phyloP scores from a whole-genome alignment of 352 stramenopile species.

The Phytopythium oedochilum region DNA sequence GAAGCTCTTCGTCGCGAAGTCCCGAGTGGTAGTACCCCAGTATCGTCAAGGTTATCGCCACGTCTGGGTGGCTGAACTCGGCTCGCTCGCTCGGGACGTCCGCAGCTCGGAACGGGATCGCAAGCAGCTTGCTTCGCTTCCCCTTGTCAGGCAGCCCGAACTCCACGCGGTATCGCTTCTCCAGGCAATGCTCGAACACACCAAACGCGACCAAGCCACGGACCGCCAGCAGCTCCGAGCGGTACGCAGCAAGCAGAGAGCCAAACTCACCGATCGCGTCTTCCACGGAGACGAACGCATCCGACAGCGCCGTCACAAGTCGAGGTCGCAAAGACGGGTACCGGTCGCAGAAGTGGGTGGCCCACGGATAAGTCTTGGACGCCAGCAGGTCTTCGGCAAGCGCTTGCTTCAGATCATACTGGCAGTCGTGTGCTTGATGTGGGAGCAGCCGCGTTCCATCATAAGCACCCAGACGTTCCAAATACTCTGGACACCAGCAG shows the following conservation, averaged over 20 bases:
- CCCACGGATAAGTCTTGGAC: slow-evolving; percentile 65
- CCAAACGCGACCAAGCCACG: slow-evolving; percentile 73
- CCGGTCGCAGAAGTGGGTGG: slow-evolving; percentile 21
- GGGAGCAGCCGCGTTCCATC: slow-evolving; percentile 36
- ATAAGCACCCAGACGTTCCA: slow-evolving; percentile 27
- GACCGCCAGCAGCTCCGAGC: slow-evolving; percentile 48
- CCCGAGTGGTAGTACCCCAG: slow-evolving; percentile 85
- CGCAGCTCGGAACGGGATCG: slow-evolving; percentile 81
- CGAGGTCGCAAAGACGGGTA: slow-evolving; percentile 2
- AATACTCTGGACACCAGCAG: slow-evolving; percentile 19
- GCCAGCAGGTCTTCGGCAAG: slow-evolving; percentile 62
- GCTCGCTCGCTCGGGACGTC: slow-evolving; percentile 77
- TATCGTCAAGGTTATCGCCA: slow-evolving; percentile 75
- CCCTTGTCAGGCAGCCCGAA: slow-evolving; percentile 54
- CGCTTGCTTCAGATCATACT: slow-evolving; percentile 24
- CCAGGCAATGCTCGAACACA: slow-evolving; percentile 75
- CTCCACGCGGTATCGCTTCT: slow-evolving; percentile 81
- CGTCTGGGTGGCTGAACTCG: slow-evolving; percentile 89
- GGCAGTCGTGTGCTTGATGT: slow-evolving; percentile 12
- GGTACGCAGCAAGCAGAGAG: slow-evolving; percentile 17
- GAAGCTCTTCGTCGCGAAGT: slow-evolving; percentile 44
- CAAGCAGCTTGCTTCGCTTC: slow-evolving; percentile 58
- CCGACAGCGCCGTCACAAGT: slow-evolving; percentile 31
- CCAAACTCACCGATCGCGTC: slow-evolving; percentile 12
- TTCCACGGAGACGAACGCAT: slow-evolving; percentile 23